These are phyloP conservation scores for Triticum urartu DNA, from an alignment of 176 grass and related monocot genomes.

Conservation along the genomic window DNA sequence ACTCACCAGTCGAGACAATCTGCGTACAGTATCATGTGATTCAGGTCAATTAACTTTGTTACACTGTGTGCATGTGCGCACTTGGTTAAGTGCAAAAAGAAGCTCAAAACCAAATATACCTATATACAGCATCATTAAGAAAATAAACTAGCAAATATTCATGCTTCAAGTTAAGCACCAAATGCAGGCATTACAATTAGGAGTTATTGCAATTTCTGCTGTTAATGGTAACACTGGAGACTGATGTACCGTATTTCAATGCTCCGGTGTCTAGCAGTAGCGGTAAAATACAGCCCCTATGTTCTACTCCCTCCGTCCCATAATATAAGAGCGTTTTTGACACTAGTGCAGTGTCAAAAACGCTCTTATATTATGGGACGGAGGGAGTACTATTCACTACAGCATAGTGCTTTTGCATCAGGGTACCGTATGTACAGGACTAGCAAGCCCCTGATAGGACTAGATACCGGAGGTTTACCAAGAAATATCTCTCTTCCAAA, in stretches of 20 bases:
- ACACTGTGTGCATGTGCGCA: not conserved
- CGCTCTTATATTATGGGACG: too few species aligned
- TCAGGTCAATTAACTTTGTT: not conserved
- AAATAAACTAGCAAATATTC: not conserved
- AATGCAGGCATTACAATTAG: not conserved
- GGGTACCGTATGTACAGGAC: not conserved
- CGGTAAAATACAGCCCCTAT: not conserved
- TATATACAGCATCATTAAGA: not conserved
- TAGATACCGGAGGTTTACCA: not conserved
- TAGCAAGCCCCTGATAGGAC: not conserved
- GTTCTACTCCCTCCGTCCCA: not conserved
- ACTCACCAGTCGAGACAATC: conserved; percentile 87
- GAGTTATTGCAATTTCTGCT: not conserved
- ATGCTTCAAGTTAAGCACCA: conserved; percentile 9
- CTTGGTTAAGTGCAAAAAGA: not conserved
- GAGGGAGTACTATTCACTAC: not conserved
- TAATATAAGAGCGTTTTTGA: too few species aligned
- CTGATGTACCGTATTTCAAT: not conserved
- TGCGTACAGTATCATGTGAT: not conserved
- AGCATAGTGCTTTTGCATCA: not conserved
- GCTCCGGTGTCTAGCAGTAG: not conserved
- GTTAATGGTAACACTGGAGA: too few species aligned
- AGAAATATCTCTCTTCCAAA: not conserved
- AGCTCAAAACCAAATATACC: not conserved
- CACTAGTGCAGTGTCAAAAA: too few species aligned